A percentile compares a stretch with the other conserved stretches of the same genome.
Conservation (phyloP, 805 yeast species). For the Teunomyces funiuensis region DNA sequence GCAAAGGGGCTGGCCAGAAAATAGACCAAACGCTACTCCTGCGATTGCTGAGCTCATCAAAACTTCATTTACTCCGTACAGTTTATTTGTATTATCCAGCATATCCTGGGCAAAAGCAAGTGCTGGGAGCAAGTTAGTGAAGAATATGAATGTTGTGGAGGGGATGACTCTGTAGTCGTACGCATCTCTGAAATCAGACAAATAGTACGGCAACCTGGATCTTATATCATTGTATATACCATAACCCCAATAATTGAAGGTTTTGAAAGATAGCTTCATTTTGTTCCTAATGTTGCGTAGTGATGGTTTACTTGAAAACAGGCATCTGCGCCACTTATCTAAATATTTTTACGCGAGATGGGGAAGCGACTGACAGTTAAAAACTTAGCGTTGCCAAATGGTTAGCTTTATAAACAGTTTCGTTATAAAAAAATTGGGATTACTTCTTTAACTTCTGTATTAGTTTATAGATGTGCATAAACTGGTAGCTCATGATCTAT, state of each 20-base stretch:
- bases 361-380: too few relatives aligned
- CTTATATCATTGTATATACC: slow-evolving; percentile 57
- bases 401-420: too few relatives aligned
- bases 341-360: too few relatives aligned
- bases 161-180: slow-evolving; percentile 86
- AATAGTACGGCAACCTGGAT: slow-evolving; percentile 62
- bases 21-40: slow-evolving; percentile 82
- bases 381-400: too few relatives aligned
- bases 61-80: slow-evolving; percentile 92
- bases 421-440: too few relatives aligned
- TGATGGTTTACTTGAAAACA: not conserved
- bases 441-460: too few relatives aligned
- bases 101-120: slow-evolving; percentile 95
- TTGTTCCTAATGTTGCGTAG: not conserved
- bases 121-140: slow-evolving; percentile 90
- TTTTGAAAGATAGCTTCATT: slow-evolving; percentile 10
- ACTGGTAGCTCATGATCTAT: too few relatives aligned
- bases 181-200: slow-evolving; percentile 80
- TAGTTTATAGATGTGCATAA: too few relatives aligned
- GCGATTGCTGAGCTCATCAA: slow-evolving; percentile 81
- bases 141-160: slow-evolving; percentile 75
- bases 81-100: slow-evolving; percentile 85
- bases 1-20: slow-evolving; percentile 89
- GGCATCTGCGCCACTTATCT: not conserved
- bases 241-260: slow-evolving; percentile 28